Evolutionary conservation across 2,329 filamentous ascomycete species (phyloP).

Genomic region (Xylariaceae sp.): DNA sequence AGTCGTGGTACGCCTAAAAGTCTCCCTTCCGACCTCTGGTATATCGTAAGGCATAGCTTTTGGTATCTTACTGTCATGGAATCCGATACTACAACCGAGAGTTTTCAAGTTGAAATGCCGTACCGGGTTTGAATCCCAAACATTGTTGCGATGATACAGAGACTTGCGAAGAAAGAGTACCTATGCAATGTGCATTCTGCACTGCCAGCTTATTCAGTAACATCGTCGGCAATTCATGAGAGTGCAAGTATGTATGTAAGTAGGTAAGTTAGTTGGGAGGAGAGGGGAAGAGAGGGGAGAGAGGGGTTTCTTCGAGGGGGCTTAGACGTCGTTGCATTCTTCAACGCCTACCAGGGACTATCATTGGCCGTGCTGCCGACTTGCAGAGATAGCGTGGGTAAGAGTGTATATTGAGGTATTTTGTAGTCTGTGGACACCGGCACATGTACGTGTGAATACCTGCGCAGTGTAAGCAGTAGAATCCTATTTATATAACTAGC

Average conservation of each 20-base stretch:
- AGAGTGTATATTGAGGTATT: background rate
- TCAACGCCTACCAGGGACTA: background rate
- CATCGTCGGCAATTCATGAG: no score
- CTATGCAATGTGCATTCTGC: conserved; percentile 10
- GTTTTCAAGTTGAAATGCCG: background rate
- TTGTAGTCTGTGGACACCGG: background rate
- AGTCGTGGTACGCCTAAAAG: background rate
- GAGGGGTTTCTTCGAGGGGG: conserved; percentile 6
- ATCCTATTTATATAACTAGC: conserved; percentile 20
- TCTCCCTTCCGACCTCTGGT: conserved; percentile 3
- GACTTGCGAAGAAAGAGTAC: background rate
- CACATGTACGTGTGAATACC: no score
- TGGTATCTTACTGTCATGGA: conserved; percentile 2
- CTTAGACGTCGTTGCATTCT: background rate
- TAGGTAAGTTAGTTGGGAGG: background rate
- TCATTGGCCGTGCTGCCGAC: conserved; percentile 11
- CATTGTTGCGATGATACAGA: conserved; percentile 4
- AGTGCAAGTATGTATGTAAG: background rate
- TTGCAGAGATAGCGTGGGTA: background rate
- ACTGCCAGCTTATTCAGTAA: conserved; percentile 11
- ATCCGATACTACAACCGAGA: background rate
- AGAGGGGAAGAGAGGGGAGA: background rate
- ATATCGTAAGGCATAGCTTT: conserved; percentile 14
- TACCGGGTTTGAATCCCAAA: background rate
- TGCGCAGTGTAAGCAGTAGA: conserved; percentile 5